Percentiles rank a stretch among this genome's conserved stretches.
These are phyloP conservation scores for Penicillium sp. DNA, from an alignment of 2,329 filamentous ascomycete genomes.

Conservation along the genomic window DNA sequence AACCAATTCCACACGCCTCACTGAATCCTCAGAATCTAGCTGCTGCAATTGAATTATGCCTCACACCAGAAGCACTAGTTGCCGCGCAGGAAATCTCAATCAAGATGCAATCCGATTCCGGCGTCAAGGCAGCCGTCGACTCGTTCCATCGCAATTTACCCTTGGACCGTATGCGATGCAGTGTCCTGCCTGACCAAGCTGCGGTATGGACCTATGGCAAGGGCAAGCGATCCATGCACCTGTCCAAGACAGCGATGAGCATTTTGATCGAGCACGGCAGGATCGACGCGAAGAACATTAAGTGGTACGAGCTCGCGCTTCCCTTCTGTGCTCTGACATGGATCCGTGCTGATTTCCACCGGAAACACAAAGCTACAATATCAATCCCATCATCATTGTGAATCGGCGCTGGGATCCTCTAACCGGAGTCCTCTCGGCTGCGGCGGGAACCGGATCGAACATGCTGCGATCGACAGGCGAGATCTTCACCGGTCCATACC, in stretches of 20 bases:
- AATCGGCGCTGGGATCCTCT: constrained; percentile 37
- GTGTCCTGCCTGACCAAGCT: constrained; percentile 61
- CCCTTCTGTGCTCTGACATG: neutral
- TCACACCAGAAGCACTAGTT: neutral
- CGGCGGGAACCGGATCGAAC: constrained; percentile 25
- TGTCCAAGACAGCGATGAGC: neutral
- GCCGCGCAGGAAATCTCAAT: constrained; percentile 56
- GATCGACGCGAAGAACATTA: constrained; percentile 16
- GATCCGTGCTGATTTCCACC: neutral
- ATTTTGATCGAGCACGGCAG: constrained; percentile 12
- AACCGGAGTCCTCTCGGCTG: constrained; percentile 28
- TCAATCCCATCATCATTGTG: constrained; percentile 33
- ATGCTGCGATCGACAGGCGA: constrained; percentile 26
- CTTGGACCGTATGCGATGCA: constrained; percentile 63
- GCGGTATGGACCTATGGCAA: constrained; percentile 60
- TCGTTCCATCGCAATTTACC: constrained; percentile 67
- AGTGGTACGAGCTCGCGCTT: constrained; percentile 8
- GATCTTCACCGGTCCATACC: constrained; percentile 31
- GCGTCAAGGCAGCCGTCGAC: constrained; percentile 59
- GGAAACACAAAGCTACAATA: constrained; percentile 24
- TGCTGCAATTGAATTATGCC: constrained; percentile 54
- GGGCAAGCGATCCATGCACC: neutral
- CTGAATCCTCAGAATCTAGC: constrained; percentile 64
- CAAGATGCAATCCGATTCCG: constrained; percentile 63
- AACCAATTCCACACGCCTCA: constrained; percentile 64